Conservation (phyloP, 2,329 filamentous ascomycete species). For the Neophaeococcomyces aloes region DNA sequence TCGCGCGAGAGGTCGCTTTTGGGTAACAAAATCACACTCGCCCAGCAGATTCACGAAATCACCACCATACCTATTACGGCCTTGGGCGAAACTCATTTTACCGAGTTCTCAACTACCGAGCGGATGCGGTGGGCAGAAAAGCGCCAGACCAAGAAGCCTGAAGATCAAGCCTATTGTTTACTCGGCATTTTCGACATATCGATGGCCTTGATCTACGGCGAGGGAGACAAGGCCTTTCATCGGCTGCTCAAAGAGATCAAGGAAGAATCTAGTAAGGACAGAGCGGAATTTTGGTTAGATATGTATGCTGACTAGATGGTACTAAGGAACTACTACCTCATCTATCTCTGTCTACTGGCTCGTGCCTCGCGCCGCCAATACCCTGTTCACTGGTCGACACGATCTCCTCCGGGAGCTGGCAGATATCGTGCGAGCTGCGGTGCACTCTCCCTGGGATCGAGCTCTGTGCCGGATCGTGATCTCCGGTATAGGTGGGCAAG, state of each 20-base stretch:
- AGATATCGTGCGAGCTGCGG: slow-evolving; percentile 8
- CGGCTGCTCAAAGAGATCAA: slow-evolving; percentile 17
- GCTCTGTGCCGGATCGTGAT: slow-evolving; percentile 23
- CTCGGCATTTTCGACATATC: slow-evolving; percentile 36
- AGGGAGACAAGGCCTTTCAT: slow-evolving; percentile 22
- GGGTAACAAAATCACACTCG: slow-evolving; percentile 6
- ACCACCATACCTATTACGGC: slow-evolving; percentile 9
- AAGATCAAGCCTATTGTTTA: slow-evolving; percentile 37
- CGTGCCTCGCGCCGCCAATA: slow-evolving; percentile 18
- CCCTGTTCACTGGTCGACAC: slow-evolving; percentile 20
- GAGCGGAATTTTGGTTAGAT: no score
- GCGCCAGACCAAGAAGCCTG: slow-evolving; percentile 26
- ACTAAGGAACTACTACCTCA: no score
- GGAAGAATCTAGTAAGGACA: slow-evolving; percentile 1
- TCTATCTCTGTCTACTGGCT: slow-evolving; percentile 21
- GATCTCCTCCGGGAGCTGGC: slow-evolving; percentile 16
- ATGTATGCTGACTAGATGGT: no score
- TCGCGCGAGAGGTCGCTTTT: neutral
- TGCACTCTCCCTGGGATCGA: neutral
- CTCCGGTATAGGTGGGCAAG: slow-evolving; percentile 24
- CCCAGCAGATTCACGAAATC: neutral
- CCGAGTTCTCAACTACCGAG: slow-evolving; percentile 17
- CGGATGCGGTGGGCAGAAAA: slow-evolving; percentile 33
- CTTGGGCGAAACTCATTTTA: slow-evolving; percentile 4
- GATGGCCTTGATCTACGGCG: slow-evolving; percentile 37